Conservation (phyloP, 2,329 filamentous ascomycete species). For the Aspergillus chevalieri region DNA sequence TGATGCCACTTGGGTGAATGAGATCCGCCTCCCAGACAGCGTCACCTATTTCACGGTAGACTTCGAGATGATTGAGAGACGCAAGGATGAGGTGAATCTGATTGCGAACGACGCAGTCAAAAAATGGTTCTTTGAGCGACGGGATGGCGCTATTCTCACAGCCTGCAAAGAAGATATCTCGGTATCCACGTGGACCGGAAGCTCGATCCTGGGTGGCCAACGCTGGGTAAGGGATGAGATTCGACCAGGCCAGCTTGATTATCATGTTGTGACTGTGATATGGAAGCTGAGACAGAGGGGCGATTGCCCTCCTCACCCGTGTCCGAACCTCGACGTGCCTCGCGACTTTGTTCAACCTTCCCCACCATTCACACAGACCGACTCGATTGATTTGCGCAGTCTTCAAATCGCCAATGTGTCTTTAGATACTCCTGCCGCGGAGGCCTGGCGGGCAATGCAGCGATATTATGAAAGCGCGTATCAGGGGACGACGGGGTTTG, state of each 20-base stretch:
- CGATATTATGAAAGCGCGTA: no score
- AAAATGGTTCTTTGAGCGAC: no score
- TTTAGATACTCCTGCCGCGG: no score
- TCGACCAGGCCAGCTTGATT: constrained; percentile 35
- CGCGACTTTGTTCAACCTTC: not conserved
- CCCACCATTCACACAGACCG: not conserved
- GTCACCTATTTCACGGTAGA: constrained; percentile 41
- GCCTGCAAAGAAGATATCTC: constrained; percentile 23
- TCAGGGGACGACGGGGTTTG: no score
- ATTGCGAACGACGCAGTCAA: constrained; percentile 31
- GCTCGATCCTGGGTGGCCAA: constrained; percentile 34
- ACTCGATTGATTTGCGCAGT: no score
- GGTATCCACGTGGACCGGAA: constrained; percentile 41
- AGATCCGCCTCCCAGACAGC: constrained; percentile 23
- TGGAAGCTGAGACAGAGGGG: constrained; percentile 18
- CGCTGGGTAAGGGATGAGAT: constrained; percentile 43
- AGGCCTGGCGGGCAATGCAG: no score
- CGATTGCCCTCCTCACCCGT: not conserved
- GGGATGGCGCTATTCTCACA: constrained; percentile 21
- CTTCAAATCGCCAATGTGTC: no score
- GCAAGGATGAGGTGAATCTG: constrained; percentile 40
- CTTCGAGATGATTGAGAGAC: constrained; percentile 44
- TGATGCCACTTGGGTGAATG: constrained; percentile 32
- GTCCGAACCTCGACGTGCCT: not conserved
- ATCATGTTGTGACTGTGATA: constrained; percentile 39